Percentiles rank a stretch among this genome's conserved stretches.
phyloP scores from a whole-genome alignment of 163 green algal genomes.

The Scenedesmus sp. region DNA sequence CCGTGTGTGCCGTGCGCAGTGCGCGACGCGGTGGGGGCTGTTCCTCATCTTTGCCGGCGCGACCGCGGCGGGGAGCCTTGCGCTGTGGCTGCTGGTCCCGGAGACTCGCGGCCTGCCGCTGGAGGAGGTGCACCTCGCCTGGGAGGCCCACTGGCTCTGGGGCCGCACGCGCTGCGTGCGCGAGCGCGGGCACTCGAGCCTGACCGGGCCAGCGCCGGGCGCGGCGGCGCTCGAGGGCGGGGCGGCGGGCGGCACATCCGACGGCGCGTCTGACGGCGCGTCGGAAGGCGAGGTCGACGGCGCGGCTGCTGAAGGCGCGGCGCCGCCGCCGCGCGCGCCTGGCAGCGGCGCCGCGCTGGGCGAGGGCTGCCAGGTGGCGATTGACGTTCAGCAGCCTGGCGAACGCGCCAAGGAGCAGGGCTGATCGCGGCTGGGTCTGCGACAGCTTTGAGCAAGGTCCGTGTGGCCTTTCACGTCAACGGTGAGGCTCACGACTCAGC shows the following conservation, averaged over 20 bases:
- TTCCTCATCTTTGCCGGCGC: slow-evolving; percentile 16
- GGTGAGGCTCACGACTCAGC: too few relatives aligned
- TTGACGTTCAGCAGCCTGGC: background rate
- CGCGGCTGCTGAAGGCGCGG: too few relatives aligned
- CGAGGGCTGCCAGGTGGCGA: background rate
- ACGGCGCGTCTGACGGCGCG: too few relatives aligned
- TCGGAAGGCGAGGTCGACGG: too few relatives aligned
- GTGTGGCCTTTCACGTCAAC: too few relatives aligned
- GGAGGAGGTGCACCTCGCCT: background rate
- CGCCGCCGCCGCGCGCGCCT: background rate
- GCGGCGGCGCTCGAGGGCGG: background rate
- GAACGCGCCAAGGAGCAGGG: too few relatives aligned
- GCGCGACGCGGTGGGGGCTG: slow-evolving; percentile 2
- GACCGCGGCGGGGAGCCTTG: background rate
- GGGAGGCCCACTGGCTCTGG: slow-evolving; percentile 7
- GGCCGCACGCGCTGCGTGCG: background rate
- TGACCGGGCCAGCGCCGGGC: too few relatives aligned
- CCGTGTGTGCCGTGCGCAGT: background rate
- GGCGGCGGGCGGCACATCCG: background rate
- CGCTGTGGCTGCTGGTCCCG: slow-evolving; percentile 4
- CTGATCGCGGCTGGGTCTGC: too few relatives aligned
- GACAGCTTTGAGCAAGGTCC: too few relatives aligned
- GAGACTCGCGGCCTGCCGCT: background rate
- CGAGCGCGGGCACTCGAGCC: too few relatives aligned
- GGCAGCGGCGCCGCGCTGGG: background rate